These are phyloP conservation scores for Cucumis sativus DNA, from an alignment of 306 rosid genomes.

Conservation along the genomic window DNA sequence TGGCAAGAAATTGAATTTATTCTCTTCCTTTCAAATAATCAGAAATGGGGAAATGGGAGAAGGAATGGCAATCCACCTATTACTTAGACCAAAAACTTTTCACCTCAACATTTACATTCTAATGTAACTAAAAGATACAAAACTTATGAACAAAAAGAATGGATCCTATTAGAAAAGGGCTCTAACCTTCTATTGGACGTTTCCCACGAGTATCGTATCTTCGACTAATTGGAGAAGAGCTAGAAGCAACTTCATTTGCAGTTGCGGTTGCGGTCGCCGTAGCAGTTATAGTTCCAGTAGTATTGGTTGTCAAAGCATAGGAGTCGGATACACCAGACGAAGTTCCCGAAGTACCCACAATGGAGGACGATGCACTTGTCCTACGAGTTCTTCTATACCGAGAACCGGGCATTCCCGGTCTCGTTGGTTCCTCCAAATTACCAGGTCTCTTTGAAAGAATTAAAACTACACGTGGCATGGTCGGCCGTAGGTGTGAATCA, in stretches of 20 bases:
- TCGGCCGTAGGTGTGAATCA: slow-evolving; percentile 57
- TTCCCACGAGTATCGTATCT: slow-evolving; percentile 36
- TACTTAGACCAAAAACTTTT: background rate
- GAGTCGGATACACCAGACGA: slow-evolving; percentile 29
- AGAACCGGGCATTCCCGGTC: slow-evolving; percentile 62
- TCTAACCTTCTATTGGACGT: slow-evolving; percentile 41
- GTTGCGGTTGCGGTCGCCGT: slow-evolving; percentile 4
- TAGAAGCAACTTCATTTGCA: slow-evolving; percentile 8
- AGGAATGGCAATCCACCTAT: background rate
- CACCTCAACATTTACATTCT: background rate
- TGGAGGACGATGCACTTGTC: slow-evolving; percentile 29
- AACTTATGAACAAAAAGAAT: slow-evolving; percentile 20
- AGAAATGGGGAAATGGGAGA: background rate
- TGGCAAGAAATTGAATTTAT: background rate
- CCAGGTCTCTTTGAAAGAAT: slow-evolving; percentile 57
- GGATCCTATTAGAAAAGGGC: background rate
- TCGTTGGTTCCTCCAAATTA: slow-evolving; percentile 56
- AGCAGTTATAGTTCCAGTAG: slow-evolving; percentile 24
- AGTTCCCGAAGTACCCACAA: slow-evolving; percentile 20
- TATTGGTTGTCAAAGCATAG: slow-evolving; percentile 11
- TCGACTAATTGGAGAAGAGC: background rate
- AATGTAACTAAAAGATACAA: slow-evolving; percentile 2
- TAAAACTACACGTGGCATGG: slow-evolving; percentile 69
- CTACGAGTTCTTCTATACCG: slow-evolving; percentile 47
- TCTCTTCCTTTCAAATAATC: background rate